phyloP scores from a whole-genome alignment of 805 yeast genomes.

The Limtongia smithiae region DNA sequence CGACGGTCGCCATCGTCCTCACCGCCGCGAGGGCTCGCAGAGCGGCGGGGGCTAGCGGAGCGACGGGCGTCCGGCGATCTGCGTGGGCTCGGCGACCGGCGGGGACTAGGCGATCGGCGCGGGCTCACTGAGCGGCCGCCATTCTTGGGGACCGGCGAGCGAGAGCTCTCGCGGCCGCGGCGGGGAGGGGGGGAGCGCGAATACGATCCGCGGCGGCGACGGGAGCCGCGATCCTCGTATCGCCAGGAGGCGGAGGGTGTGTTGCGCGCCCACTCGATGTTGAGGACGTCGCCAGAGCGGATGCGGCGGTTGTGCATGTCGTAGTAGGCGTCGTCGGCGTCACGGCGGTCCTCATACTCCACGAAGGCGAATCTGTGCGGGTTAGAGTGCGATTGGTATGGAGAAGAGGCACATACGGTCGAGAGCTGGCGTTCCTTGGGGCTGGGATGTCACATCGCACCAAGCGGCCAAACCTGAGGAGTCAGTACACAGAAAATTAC shows the following conservation, averaged over 20 bases:
- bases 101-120: slow-evolving; percentile 1
- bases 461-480: slow-evolving; percentile 32
- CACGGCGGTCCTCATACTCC: slow-evolving; percentile 35
- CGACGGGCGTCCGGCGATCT: not conserved
- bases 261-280: slow-evolving; percentile 32
- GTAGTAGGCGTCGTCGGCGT: slow-evolving; percentile 37
- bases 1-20: slow-evolving; percentile 11
- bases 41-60: slow-evolving; percentile 9
- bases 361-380: slow-evolving; percentile 33
- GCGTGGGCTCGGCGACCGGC: not conserved
- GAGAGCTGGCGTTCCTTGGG: slow-evolving; percentile 28
- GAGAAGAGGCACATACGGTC: slow-evolving; percentile 24
- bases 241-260: slow-evolving; percentile 30
- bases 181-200: slow-evolving; percentile 19
- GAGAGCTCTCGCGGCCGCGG: slow-evolving; percentile 14
- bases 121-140: slow-evolving; percentile 3
- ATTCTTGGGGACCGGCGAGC: slow-evolving; percentile 11
- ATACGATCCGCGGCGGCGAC: slow-evolving; percentile 17
- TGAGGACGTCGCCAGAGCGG: slow-evolving; percentile 32
- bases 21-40: slow-evolving; percentile 11
- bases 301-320: slow-evolving; percentile 34
- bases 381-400: not conserved
- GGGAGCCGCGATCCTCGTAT: slow-evolving; percentile 23
- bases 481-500: not conserved
- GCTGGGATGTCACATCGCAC: slow-evolving; percentile 37